Conservation (phyloP, 2,329 filamentous ascomycete species). For the Scytalidium lignicola region DNA sequence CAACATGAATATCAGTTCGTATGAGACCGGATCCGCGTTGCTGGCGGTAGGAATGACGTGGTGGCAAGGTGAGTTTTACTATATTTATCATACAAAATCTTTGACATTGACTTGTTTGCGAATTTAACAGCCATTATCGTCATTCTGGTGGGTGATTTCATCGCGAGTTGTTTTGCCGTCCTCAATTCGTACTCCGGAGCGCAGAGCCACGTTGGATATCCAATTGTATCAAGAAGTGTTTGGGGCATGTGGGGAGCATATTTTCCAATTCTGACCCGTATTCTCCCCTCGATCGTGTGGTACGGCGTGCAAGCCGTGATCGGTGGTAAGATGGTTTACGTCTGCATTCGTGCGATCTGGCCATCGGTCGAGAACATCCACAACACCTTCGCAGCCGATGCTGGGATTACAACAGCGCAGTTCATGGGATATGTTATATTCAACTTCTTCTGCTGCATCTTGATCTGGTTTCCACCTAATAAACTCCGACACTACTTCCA, state of each 20-base stretch:
- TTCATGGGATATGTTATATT: slow-evolving; percentile 11
- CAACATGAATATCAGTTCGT: slow-evolving; percentile 23
- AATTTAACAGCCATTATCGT: slow-evolving; percentile 20
- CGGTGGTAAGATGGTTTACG: slow-evolving; percentile 22
- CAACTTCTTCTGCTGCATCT: slow-evolving; percentile 12
- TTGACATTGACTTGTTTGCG: too few species aligned
- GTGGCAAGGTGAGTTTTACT: slow-evolving; percentile 19
- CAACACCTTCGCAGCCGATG: slow-evolving; percentile 21
- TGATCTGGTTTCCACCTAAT: slow-evolving; percentile 9
- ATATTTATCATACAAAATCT: neutral
- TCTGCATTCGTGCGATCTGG: slow-evolving; percentile 10
- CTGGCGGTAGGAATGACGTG: slow-evolving; percentile 28
- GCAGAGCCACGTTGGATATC: slow-evolving; percentile 1
- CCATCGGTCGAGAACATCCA: slow-evolving; percentile 21
- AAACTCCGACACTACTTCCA: slow-evolving; percentile 9
- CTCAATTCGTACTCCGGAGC: slow-evolving; percentile 25
- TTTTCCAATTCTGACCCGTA: slow-evolving; percentile 15
- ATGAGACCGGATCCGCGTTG: slow-evolving; percentile 21
- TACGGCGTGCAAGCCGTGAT: slow-evolving; percentile 27
- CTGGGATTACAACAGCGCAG: slow-evolving; percentile 12
- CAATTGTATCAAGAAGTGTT: slow-evolving; percentile 1
- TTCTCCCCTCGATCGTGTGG: slow-evolving; percentile 18
- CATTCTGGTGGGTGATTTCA: slow-evolving; percentile 21
- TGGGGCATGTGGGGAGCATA: slow-evolving; percentile 16
- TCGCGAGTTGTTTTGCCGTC: slow-evolving; percentile 23